A percentile compares a stretch with the other conserved stretches of the same genome.
Conservation (phyloP, 495 filamentous ascomycete genomes). For the Neurospora sp. region DNA sequence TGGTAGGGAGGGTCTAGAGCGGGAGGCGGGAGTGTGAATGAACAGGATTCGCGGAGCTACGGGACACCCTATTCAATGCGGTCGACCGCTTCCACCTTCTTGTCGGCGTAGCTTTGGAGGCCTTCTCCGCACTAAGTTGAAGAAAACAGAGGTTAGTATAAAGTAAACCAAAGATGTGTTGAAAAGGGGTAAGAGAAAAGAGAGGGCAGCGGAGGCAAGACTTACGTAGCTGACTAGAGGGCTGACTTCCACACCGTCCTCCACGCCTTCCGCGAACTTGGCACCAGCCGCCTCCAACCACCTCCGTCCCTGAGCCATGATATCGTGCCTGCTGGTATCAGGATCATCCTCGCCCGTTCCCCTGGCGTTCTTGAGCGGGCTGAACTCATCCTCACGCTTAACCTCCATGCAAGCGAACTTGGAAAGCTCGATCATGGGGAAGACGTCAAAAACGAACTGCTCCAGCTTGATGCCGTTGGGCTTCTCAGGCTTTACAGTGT, state of each 20-base stretch:
- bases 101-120: constrained; percentile 62
- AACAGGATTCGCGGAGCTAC: background rate
- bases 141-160: constrained; percentile 21
- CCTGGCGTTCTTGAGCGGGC: constrained; percentile 89
- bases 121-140: constrained; percentile 72
- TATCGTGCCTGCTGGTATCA: constrained; percentile 81
- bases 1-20: background rate
- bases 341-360: constrained; percentile 90
- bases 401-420: constrained; percentile 96
- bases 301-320: constrained; percentile 75
- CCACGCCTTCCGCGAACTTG: constrained; percentile 54
- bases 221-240: constrained; percentile 94
- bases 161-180: background rate
- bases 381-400: constrained; percentile 95
- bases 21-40: background rate
- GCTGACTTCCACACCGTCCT: constrained; percentile 79
- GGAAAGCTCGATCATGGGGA: constrained; percentile 74
- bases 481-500: constrained; percentile 76
- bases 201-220: constrained; percentile 8
- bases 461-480: constrained; percentile 98
- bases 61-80: background rate
- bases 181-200: background rate
- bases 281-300: constrained; percentile 77
- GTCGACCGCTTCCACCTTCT: constrained; percentile 10
- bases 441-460: constrained; percentile 98